Base-by-base conservation (phyloP, 2,329 filamentous ascomycete species). In the Talaromyces marneffei region DNA sequence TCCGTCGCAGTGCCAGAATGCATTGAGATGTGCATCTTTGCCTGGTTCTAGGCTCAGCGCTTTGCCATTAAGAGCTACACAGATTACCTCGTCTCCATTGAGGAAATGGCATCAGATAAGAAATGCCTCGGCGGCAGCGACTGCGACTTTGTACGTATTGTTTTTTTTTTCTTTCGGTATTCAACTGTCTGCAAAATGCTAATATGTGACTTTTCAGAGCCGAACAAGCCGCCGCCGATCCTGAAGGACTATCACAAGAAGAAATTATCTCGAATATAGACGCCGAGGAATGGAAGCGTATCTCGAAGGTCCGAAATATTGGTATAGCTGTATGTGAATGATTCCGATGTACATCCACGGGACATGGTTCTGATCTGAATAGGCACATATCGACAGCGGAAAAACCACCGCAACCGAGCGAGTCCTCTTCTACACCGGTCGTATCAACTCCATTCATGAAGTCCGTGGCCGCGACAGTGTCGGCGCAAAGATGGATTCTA, bases 401-500 rank as follows among this genome's bases (percentile, higher is more conserved):
- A 99, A 99, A 80, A 99, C 94, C 37, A 99, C 94, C 39, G 90
- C 87, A 65, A 97, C 92, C 61, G 94, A 99, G 79, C 90, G 94
- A 75, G 92, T 99, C 48, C 88, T 99, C 61, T 99, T 92, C 84
- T 99, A 99, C 78, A 97, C 94, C 60, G 94, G 94, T 66, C 89
- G 94, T 73, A 97, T 97, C 79, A 95, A 95, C 74, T 85, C 91
- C 33, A 97, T 99, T 71, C 94, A 99, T 80, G 94, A 99, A 79
- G 94, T 99, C 46, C 86, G 94, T 71, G 74, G 74, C 57, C 92
- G 93, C 73, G 94, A 99, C 83, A 86, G 90, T 37, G 92, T 97
- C 42, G 94, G 94, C 66, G 94, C 94, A 64, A 99, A 99, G 82
- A 99, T 99, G 94, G 94, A 99, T 81, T 97, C 92, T 27, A 99